Evolutionary conservation across 352 stramenopile genomes (phyloP).

Genomic region (Phytophthora macrochlamydospora): DNA sequence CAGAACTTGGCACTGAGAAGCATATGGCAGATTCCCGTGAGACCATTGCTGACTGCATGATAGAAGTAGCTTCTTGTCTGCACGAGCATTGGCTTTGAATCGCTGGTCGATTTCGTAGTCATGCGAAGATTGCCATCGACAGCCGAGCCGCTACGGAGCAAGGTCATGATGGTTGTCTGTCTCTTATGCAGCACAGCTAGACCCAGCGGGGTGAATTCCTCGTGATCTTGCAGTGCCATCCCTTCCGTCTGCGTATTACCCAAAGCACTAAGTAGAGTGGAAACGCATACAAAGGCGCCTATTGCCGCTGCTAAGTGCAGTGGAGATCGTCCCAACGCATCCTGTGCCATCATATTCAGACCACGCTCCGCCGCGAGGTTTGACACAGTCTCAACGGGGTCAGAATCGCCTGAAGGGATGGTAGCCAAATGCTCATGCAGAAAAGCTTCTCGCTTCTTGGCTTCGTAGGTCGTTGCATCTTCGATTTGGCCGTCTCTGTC

Average conservation of each 20-base stretch:
- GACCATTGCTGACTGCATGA: conserved; percentile 68
- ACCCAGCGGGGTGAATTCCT: conserved; percentile 61
- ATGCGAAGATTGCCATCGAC: conserved; percentile 58
- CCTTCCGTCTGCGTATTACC: conserved; percentile 28
- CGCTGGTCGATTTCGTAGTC: conserved; percentile 10
- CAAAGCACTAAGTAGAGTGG: conserved; percentile 52
- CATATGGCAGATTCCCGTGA: conserved; percentile 82
- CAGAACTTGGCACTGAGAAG: conserved; percentile 75
- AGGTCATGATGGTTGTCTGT: conserved; percentile 77
- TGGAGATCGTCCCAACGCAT: conserved; percentile 59
- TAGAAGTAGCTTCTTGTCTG: conserved; percentile 74
- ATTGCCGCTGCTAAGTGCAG: conserved; percentile 76
- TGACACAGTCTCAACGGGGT: conserved; percentile 80
- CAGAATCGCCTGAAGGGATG: conserved; percentile 51
- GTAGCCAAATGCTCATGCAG: conserved; percentile 34
- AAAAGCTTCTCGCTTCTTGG: conserved; percentile 54
- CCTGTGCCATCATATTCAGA: conserved; percentile 42
- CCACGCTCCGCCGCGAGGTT: conserved; percentile 61
- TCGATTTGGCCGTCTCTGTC: conserved; percentile 37
- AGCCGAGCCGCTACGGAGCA: conserved; percentile 66
- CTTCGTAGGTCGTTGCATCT: conserved; percentile 36
- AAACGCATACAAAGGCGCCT: conserved; percentile 76
- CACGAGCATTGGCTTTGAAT: conserved; percentile 11
- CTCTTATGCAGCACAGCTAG: conserved; percentile 62
- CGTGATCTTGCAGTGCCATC: conserved; percentile 48